Base-by-base conservation (phyloP, 345 rosid species). In the Atalantia buxifolia region DNA sequence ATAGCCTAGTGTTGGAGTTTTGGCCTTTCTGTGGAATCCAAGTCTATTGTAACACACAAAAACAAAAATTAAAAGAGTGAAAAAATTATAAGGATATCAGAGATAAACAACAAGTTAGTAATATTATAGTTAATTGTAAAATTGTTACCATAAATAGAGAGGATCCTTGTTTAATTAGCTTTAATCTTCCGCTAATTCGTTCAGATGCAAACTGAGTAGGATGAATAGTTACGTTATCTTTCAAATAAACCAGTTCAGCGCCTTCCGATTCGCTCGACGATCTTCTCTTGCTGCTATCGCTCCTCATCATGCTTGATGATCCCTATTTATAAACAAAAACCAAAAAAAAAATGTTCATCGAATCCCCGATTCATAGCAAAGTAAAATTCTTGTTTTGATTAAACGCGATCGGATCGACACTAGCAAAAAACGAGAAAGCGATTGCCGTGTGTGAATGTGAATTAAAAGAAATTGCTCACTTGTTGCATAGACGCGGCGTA, bases 21-120 rank as follows among this genome's bases (percentile, higher is more conserved):
- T 91, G 92, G 33, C 93, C 98, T 87, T 92, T 92, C 87, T 90
- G 93, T 2, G 99, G 99, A 82, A 83, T 90, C 99, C 99, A 97
- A 22, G 94, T 90, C 99, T 94, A 81, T 25, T 66, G 80, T 76
- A 77, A 83, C 21, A 38, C 5, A 16, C 42, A 77, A 50, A 45
- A 22, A 64, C 22, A 40, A 66, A 70, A 21, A 53, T 24, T 19
- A 50, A 9, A 14, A 30, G 30, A 67, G 27, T 18, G 19, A 61
- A 19, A 0, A 48, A 65, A 16, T 10, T 27, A 18, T 4, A 21
- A 63, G 53, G 19, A 55, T 31, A 78, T 7, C 6, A 25, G 7
- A 25, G 9, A 55, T 33, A 12, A 24, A 56, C 24, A 40, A 38
- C 0, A 30, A 13, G 27, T 53, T 5, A 19, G 57, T 53, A 16